Percentiles rank a stretch among this genome's conserved stretches.
Conservation (phyloP, 1,284 basidiomycete genomes). For the Volvariella surrecta region DNA sequence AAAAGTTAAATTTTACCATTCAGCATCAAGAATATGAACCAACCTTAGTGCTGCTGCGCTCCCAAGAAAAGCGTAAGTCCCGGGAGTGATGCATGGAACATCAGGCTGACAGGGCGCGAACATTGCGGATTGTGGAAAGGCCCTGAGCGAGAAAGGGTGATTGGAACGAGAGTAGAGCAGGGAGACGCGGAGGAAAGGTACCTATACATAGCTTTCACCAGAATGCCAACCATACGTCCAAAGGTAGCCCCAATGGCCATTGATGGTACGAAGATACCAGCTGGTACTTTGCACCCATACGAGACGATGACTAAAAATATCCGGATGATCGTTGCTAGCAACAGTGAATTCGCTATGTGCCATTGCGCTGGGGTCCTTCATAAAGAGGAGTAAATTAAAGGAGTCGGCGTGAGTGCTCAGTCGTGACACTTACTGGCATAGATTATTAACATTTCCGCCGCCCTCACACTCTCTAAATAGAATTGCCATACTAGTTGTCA, state of each 20-base stretch:
- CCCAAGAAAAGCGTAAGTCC: constrained; percentile 93
- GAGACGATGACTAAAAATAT: constrained; percentile 85
- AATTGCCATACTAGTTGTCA: constrained; percentile 97
- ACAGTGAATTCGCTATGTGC: constrained; percentile 88
- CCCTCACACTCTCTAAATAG: constrained; percentile 96
- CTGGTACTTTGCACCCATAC: constrained; percentile 95
- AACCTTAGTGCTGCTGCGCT: constrained; percentile 91
- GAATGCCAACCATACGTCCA: constrained; percentile 91
- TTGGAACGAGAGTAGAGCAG: background rate
- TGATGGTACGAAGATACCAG: constrained; percentile 95
- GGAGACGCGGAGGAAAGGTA: constrained; percentile 24
- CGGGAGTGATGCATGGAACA: constrained; percentile 95
- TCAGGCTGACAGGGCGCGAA: constrained; percentile 90
- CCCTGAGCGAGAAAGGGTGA: constrained; percentile 30
- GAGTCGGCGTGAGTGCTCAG: constrained; percentile 1
- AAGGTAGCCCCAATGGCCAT: constrained; percentile 98
- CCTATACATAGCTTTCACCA: constrained; percentile 90
- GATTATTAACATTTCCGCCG: constrained; percentile 83
- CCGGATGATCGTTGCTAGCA: constrained; percentile 88
- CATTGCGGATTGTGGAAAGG: constrained; percentile 76
- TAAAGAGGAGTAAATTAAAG: background rate
- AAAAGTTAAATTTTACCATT: constrained; percentile 10
- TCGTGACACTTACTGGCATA: constrained; percentile 78
- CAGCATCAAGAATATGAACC: constrained; percentile 16
- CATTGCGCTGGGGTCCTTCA: constrained; percentile 83